These are phyloP conservation scores for Aspergillus felis DNA, from an alignment of 2,329 filamentous ascomycete genomes.

Conservation along the genomic window DNA sequence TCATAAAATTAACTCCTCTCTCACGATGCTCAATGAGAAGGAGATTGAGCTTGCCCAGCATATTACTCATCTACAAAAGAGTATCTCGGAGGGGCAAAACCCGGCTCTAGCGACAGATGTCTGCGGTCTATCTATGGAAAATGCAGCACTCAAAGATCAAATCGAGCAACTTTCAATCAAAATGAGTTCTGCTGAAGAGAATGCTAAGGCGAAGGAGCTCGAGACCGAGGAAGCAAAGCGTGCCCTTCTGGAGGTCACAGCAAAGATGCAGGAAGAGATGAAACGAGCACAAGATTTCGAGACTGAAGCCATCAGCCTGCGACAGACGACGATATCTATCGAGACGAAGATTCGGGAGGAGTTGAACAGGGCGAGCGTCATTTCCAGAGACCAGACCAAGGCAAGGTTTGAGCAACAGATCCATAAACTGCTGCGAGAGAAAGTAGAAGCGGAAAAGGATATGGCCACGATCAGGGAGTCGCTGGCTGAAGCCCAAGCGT, in stretches of 20 bases:
- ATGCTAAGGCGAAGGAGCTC: slow-evolving; percentile 16
- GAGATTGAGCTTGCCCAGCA: slow-evolving; percentile 26
- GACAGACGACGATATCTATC: slow-evolving; percentile 15
- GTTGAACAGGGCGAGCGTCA: slow-evolving; percentile 26
- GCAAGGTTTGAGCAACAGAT: slow-evolving; percentile 28
- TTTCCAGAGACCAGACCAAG: slow-evolving; percentile 24
- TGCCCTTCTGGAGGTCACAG: slow-evolving; percentile 17
- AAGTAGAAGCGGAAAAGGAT: slow-evolving; percentile 17
- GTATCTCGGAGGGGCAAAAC: slow-evolving; percentile 17
- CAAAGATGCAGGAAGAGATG: slow-evolving; percentile 16
- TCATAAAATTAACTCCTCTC: slow-evolving; percentile 11
- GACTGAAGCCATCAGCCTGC: slow-evolving; percentile 18
- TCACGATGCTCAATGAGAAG: slow-evolving; percentile 20
- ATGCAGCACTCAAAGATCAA: slow-evolving; percentile 21
- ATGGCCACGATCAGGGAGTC: slow-evolving; percentile 15
- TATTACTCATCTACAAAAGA: slow-evolving; percentile 19
- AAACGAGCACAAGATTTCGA: slow-evolving; percentile 13
- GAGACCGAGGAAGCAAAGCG: slow-evolving; percentile 15
- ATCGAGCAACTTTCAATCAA: slow-evolving; percentile 20
- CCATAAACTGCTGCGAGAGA: slow-evolving; percentile 24
- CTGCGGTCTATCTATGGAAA: slow-evolving; percentile 17
- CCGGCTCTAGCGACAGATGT: slow-evolving; percentile 20
- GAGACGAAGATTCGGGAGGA: slow-evolving; percentile 29
- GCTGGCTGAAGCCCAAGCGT: slow-evolving; percentile 15
- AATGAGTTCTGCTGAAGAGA: slow-evolving; percentile 12